These are phyloP conservation scores for Diplodia corticola DNA, from an alignment of 2,329 filamentous ascomycete genomes.

Conservation along the genomic window DNA sequence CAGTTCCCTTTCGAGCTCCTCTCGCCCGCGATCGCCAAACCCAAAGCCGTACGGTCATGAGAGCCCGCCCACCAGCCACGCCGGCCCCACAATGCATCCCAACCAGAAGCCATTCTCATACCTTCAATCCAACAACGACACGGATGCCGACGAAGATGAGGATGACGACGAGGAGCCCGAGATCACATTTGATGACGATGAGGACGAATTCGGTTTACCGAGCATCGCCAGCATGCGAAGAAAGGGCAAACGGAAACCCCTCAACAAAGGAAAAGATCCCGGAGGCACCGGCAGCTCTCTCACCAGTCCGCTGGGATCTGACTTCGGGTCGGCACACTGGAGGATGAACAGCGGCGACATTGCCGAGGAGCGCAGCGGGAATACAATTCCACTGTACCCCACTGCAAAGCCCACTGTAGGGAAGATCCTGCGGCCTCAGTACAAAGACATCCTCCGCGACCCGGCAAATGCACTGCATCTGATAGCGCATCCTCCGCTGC, in stretches of 20 bases:
- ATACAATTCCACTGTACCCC: slow-evolving; percentile 70
- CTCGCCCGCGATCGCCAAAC: slow-evolving; percentile 74
- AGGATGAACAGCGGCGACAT: slow-evolving; percentile 91
- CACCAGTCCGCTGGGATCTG: slow-evolving; percentile 13
- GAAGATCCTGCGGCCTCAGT: slow-evolving; percentile 94
- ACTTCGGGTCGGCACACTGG: slow-evolving; percentile 40
- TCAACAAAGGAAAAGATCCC: slow-evolving; percentile 48
- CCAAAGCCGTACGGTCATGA: slow-evolving; percentile 58
- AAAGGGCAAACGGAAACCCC: slow-evolving; percentile 55
- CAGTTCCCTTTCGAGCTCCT: slow-evolving; percentile 36
- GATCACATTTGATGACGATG: slow-evolving; percentile 81
- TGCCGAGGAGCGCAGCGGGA: slow-evolving; percentile 74
- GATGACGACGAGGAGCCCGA: slow-evolving; percentile 64
- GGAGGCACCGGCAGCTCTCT: slow-evolving; percentile 36
- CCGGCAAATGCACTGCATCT: slow-evolving; percentile 94
- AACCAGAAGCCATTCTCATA: slow-evolving; percentile 70
- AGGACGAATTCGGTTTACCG: slow-evolving; percentile 92
- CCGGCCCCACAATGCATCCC: slow-evolving; percentile 58
- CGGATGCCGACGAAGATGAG: slow-evolving; percentile 66
- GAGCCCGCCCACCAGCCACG: slow-evolving; percentile 54
- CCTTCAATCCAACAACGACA: slow-evolving; percentile 76
- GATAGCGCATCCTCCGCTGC: slow-evolving; percentile 79
- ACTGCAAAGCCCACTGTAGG: slow-evolving; percentile 86
- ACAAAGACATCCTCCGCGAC: slow-evolving; percentile 85
- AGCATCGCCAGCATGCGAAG: slow-evolving; percentile 90